phyloP scores from a whole-genome alignment of 2,329 filamentous ascomycete genomes.

The Diaporthe ampelina region DNA sequence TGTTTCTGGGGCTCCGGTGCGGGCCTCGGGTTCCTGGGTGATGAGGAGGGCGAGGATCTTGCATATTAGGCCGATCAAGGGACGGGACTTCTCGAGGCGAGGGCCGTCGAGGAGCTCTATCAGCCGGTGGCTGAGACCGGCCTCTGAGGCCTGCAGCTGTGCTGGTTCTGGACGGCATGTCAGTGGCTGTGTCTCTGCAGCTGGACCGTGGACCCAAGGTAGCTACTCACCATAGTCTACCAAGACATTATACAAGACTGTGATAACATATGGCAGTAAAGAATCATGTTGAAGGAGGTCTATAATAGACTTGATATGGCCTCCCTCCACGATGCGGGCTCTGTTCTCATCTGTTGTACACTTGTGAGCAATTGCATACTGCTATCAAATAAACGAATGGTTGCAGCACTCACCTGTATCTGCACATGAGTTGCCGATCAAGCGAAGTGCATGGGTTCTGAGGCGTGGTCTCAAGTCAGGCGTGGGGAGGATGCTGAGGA shows the following conservation, averaged over 20 bases:
- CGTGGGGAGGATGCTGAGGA: constrained; percentile 61
- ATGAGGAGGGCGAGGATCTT: constrained; percentile 69
- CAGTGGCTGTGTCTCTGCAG: constrained; percentile 35
- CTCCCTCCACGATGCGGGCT: constrained; percentile 65
- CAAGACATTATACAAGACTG: constrained; percentile 73
- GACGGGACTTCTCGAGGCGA: constrained; percentile 55
- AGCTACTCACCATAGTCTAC: constrained; percentile 70
- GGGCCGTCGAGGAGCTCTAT: constrained; percentile 64
- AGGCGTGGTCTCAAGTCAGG: constrained; percentile 57
- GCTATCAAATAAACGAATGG: neutral
- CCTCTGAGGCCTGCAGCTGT: constrained; percentile 68
- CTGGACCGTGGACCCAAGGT: neutral
- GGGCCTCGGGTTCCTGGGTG: constrained; percentile 64
- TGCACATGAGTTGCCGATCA: constrained; percentile 74
- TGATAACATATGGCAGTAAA: constrained; percentile 66
- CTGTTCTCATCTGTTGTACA: constrained; percentile 68
- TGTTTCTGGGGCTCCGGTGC: constrained; percentile 59
- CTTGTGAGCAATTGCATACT: neutral
- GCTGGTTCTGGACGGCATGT: constrained; percentile 64
- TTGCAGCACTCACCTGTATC: constrained; percentile 62
- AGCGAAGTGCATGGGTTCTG: constrained; percentile 68
- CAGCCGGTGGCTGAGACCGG: constrained; percentile 63
- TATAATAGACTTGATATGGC: constrained; percentile 63
- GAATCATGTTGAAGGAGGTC: constrained; percentile 61
- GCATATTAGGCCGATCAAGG: constrained; percentile 66